A percentile compares a stretch with the other conserved stretches of the same genome.
phyloP scores from a whole-genome alignment of 495 filamentous ascomycete genomes.

The Stereocaulon alpinum region DNA sequence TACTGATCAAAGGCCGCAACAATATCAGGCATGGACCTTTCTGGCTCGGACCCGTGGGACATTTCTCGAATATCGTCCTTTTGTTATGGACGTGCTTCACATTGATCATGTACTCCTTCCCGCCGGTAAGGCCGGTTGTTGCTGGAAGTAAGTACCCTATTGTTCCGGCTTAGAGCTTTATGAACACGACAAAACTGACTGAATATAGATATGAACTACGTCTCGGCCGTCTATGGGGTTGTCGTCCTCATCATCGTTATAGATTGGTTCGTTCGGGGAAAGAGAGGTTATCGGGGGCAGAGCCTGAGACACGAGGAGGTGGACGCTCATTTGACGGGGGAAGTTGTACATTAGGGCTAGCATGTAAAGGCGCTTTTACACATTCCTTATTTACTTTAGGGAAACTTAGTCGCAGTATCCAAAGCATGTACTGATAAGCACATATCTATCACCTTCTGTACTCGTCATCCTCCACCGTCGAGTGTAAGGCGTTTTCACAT shows the following conservation, averaged over 20 bases:
- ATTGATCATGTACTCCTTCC: slow-evolving; percentile 46
- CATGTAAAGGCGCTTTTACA: too few relatives aligned
- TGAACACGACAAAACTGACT: background rate
- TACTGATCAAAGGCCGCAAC: slow-evolving; percentile 40
- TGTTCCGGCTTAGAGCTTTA: background rate
- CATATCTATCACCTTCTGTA: too few relatives aligned
- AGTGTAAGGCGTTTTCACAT: too few relatives aligned
- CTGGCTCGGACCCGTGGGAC: slow-evolving; percentile 36
- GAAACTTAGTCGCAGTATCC: too few relatives aligned
- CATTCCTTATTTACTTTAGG: too few relatives aligned
- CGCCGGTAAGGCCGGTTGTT: slow-evolving; percentile 33
- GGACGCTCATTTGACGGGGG: background rate
- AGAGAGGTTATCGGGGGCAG: slow-evolving; percentile 30
- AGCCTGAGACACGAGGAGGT: slow-evolving; percentile 14
- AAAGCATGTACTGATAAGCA: too few relatives aligned
- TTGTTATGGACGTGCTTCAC: slow-evolving; percentile 43
- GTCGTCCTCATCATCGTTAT: slow-evolving; percentile 32
- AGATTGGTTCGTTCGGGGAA: slow-evolving; percentile 40
- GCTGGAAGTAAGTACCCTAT: slow-evolving; percentile 24
- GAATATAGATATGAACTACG: slow-evolving; percentile 45
- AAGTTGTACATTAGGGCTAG: background rate
- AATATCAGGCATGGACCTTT: slow-evolving; percentile 44
- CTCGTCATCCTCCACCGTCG: too few relatives aligned
- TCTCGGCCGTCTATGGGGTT: slow-evolving; percentile 41
- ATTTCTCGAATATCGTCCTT: slow-evolving; percentile 36